Evolutionary conservation across 2,329 filamentous ascomycete species (phyloP).

Genomic region (Lomentospora prolificans): DNA sequence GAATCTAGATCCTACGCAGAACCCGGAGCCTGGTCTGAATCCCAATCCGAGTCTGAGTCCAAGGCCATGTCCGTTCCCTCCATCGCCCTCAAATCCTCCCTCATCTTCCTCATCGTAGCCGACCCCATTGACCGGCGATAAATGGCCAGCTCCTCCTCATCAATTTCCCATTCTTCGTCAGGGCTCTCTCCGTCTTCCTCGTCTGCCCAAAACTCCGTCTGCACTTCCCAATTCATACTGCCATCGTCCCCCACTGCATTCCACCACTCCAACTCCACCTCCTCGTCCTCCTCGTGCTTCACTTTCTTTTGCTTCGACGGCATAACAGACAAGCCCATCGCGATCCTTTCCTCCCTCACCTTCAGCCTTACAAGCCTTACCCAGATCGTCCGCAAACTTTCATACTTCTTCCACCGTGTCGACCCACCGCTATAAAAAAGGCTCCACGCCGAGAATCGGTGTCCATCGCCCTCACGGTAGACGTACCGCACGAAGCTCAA

Average conservation of each 20-base stretch:
- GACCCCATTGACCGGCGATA: neutral
- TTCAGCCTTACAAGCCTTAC: neutral
- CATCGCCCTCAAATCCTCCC: neutral
- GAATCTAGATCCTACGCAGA: neutral
- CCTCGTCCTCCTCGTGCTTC: neutral
- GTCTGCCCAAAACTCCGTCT: neutral
- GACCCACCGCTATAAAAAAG: neutral
- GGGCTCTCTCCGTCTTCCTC: neutral
- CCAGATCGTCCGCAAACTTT: neutral
- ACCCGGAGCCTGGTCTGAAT: neutral
- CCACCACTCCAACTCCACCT: neutral
- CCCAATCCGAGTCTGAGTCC: neutral
- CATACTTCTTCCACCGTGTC: neutral
- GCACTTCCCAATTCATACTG: neutral
- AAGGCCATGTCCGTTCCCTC: neutral
- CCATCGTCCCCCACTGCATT: neutral
- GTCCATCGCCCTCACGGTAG: neutral
- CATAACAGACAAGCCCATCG: neutral
- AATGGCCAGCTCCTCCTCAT: neutral
- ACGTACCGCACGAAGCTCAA: neutral
- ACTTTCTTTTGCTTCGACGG: neutral
- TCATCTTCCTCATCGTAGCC: neutral
- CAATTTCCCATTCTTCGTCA: neutral
- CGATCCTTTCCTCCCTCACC: neutral
- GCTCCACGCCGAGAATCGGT: neutral